Base-by-base conservation (phyloP, 225 moss, liverwort and hornwort genomes). In the Marchantia polymorpha region DNA sequence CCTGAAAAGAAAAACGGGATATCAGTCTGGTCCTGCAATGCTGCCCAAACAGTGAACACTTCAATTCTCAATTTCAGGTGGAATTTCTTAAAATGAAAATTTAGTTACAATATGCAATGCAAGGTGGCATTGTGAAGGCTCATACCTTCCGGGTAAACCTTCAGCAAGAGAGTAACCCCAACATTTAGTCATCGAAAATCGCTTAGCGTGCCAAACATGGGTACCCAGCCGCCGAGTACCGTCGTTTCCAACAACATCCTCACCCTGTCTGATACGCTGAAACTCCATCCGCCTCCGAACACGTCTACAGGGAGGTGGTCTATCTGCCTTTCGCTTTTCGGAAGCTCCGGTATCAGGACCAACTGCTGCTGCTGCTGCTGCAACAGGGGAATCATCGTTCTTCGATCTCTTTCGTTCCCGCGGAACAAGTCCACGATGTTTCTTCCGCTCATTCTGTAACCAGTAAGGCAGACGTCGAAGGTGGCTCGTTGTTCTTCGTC, bases 161-260 rank as follows among this genome's bases (percentile, higher is more conserved):
- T 91, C 84, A n/a, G 99, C 82, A 72, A 99, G 90, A 86, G 81
- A 88, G 74, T 93, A 91, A 46, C 92, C 92, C 99, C 99, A 99
- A 16, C 78, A 39, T 78, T 92, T 93, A 50, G 78, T 89, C 99
- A 99, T 99, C 22, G 88, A 84, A 73, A 99, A 95, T 22, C 99
- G 93, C 89, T 99, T 99, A 22, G 99, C 99, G 82, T 99, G 99
- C 99, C 99, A 99, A 47, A 99, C 92, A 81, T 99, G 99, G 72
- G 95, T 95, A 46, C 88, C 92, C 65, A 99, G 85, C 0, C 99
- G 93, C 81, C 90, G 92, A 8, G 91, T 91, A 26, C 99, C 99
- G 82, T 99, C 95, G 4, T 83, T 80, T 73, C 84, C 77, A 76
- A 89, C 87, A 55, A 85, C 83, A 55, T 84, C 86, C 58, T 85